A percentile compares a stretch with the other conserved stretches of the same genome.
Conservation (phyloP, 2,329 filamentous ascomycete genomes). For the Ceratocystis eucalypticola region DNA sequence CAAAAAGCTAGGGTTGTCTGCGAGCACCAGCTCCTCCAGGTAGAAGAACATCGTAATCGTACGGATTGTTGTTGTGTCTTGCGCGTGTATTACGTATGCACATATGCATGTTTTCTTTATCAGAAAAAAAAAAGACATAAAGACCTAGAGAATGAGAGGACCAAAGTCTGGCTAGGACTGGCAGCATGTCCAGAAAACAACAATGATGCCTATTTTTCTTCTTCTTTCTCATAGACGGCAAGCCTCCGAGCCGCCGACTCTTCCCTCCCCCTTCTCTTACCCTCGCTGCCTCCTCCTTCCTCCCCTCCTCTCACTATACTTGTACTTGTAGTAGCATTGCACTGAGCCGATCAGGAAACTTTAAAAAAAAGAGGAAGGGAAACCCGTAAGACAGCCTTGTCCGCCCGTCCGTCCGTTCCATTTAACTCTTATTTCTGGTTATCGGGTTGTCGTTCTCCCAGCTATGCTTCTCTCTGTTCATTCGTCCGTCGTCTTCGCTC, state of each 20-base stretch:
- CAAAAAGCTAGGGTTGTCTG: too few species aligned
- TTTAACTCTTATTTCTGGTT: constrained; percentile 7
- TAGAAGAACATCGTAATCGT: too few species aligned
- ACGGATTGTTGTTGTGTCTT: too few species aligned
- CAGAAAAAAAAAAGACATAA: too few species aligned
- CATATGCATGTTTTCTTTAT: too few species aligned
- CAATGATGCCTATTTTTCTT: background rate
- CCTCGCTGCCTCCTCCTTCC: background rate
- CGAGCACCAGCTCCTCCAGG: too few species aligned
- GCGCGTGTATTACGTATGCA: too few species aligned
- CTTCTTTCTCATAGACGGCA: background rate
- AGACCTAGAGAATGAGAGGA: too few species aligned
- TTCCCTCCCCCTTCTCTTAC: background rate
- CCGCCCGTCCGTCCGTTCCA: background rate
- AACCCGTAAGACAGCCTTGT: background rate
- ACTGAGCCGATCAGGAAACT: too few species aligned
- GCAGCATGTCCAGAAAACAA: background rate
- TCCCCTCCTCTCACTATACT: background rate
- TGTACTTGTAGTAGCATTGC: too few species aligned
- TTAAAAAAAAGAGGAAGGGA: too few species aligned
- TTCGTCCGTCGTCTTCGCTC: background rate
- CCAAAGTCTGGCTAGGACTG: background rate
- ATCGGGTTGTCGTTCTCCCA: background rate
- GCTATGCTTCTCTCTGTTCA: background rate
- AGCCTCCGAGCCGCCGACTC: too few species aligned